phyloP scores from a whole-genome alignment of 331 rosid species.

The Pyracantha coccinea region DNA sequence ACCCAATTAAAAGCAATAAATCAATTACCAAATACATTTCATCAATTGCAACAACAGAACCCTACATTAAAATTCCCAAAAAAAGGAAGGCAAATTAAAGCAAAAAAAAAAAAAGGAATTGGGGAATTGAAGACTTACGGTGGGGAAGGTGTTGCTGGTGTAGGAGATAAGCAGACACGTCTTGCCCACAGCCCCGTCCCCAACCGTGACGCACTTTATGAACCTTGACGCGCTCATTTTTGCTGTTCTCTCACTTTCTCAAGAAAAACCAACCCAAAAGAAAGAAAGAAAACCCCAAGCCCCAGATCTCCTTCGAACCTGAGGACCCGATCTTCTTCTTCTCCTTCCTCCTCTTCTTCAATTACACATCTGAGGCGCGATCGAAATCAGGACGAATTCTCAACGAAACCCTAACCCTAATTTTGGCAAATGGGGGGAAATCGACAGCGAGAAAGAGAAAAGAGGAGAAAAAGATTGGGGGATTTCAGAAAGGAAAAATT shows the following conservation, averaged over 20 bases:
- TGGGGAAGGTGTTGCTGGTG: conserved; percentile 79
- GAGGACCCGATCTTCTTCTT: conserved; percentile 62
- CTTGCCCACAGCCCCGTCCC: conserved; percentile 99
- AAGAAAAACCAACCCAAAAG: not conserved
- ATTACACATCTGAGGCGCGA: conserved; percentile 37
- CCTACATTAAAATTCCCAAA: not conserved
- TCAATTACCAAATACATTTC: not conserved
- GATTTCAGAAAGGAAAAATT: conserved; percentile 7
- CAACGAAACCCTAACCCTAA: conserved; percentile 33
- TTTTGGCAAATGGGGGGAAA: conserved; percentile 18
- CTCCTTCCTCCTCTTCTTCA: conserved; percentile 35
- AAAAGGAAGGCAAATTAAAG: not conserved
- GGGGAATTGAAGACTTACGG: conserved; percentile 36
- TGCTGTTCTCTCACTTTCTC: not conserved
- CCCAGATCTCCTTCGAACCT: conserved; percentile 91
- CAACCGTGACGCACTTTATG: conserved; percentile 98
- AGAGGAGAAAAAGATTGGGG: conserved; percentile 7
- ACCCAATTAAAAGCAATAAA: not conserved
- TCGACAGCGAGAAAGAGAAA: not conserved
- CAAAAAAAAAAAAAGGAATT: not conserved
- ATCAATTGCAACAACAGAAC: not conserved
- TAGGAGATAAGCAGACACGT: conserved; percentile 55
- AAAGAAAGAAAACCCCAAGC: conserved; percentile 22
- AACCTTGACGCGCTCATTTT: conserved; percentile 98
- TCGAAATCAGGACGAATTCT: not conserved